Conservation (phyloP, 164 flowering plant species). For the Amborella trichopoda region DNA sequence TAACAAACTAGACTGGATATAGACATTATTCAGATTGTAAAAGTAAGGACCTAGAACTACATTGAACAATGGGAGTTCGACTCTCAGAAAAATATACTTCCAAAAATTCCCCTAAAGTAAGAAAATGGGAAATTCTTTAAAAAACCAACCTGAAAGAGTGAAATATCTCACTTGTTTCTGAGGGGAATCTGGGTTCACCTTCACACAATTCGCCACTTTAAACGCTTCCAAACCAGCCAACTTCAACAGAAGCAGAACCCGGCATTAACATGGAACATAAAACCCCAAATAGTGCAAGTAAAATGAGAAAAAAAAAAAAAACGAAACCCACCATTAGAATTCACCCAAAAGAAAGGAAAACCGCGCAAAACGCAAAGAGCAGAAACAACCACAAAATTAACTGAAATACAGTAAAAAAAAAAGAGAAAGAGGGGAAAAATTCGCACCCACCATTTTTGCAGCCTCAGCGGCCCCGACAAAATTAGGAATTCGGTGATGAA, state of each 20-base stretch:
- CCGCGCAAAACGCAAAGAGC: too few relatives aligned
- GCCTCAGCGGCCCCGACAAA: constrained; percentile 63
- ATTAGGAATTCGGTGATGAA: constrained; percentile 86
- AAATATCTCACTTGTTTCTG: constrained; percentile 81
- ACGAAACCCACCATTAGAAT: neutral
- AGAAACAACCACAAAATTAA: too few relatives aligned
- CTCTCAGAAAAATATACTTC: too few relatives aligned
- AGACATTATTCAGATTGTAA: too few relatives aligned
- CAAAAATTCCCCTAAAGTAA: too few relatives aligned
- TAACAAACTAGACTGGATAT: too few relatives aligned
- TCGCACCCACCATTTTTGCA: constrained; percentile 24
- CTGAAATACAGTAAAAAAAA: too few relatives aligned
- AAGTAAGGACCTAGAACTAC: too few relatives aligned
- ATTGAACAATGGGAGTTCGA: too few relatives aligned
- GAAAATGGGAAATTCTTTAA: too few relatives aligned
- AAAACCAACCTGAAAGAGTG: constrained; percentile 57
- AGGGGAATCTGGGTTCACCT: constrained; percentile 89
- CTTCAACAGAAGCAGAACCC: constrained; percentile 27
- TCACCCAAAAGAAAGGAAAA: neutral
- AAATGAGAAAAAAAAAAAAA: too few relatives aligned
- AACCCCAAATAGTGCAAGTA: neutral
- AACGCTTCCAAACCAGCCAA: constrained; percentile 57
- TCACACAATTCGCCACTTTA: constrained; percentile 45
- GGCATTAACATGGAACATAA: neutral
- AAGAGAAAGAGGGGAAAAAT: neutral